phyloP scores from a whole-genome alignment of 1,284 basidiomycete genomes.

The Leccinum pachyderme region DNA sequence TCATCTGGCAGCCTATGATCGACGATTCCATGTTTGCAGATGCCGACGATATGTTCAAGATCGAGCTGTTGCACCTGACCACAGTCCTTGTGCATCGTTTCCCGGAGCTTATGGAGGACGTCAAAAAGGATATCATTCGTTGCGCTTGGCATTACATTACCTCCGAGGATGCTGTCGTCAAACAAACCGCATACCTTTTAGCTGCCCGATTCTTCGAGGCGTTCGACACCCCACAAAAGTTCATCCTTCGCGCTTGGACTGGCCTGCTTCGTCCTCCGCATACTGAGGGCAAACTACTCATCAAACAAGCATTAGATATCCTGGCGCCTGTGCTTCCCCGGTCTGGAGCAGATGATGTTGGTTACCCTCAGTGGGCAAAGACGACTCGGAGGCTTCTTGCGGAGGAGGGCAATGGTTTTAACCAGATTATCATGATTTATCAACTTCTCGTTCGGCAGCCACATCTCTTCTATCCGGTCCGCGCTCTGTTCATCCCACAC shows the following conservation, averaged over 20 bases:
- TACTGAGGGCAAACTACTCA: constrained; percentile 77
- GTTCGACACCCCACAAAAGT: constrained; percentile 91
- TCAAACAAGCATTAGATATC: constrained; percentile 88
- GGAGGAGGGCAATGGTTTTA: constrained; percentile 84
- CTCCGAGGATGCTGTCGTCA: constrained; percentile 87
- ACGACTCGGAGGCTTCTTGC: constrained; percentile 84
- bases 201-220: constrained; percentile 93
- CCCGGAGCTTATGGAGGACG: constrained; percentile 72
- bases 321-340: constrained; percentile 85
- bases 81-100: constrained; percentile 89
- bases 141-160: constrained; percentile 91
- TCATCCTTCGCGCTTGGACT: constrained; percentile 92
- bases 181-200: constrained; percentile 91
- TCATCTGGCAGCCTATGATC: constrained; percentile 80
- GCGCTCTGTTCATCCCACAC: constrained; percentile 93
- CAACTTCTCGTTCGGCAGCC: constrained; percentile 91
- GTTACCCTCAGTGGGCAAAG: constrained; percentile 85
- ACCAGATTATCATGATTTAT: constrained; percentile 88
- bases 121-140: constrained; percentile 93
- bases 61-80: constrained; percentile 91
- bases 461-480: constrained; percentile 90
- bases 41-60: constrained; percentile 80
- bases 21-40: constrained; percentile 57
- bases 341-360: constrained; percentile 53
- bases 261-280: constrained; percentile 86